Evolutionary conservation across 495 filamentous ascomycete genomes (phyloP), one percentile per base, ranked within the genome.

Genomic region (Friedmanniomyces endolithicus): DNA sequence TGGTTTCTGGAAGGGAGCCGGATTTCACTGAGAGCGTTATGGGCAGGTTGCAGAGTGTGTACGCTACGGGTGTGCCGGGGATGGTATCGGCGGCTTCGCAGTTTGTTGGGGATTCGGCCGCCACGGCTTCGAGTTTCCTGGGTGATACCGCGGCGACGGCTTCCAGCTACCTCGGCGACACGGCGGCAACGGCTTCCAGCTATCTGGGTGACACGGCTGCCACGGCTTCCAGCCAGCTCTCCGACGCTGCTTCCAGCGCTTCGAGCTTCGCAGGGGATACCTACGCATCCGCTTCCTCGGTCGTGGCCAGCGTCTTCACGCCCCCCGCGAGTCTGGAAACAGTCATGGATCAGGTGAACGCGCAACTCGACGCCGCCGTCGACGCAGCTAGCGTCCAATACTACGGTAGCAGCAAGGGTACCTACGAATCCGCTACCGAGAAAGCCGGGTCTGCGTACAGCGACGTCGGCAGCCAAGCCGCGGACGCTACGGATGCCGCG

Each of bases 1-100:
- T 95, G 2, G 70, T 95, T 24, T 64, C 71, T 44, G 89, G 85
- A 23, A 85, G 82, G 67, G 86, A 95, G 65, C 84, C 87, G 6
- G 77, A 81, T 14, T 95, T 87, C 62, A 87, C 85, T 0, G 87
- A 95, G 59, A 86, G 83, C 53, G 83, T 90, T 0, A 77, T 88
- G 71, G 80, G 72, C 52, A 77, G 83, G 20, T 75, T 95, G 6
- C 75, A 74, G 31, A 79, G 78, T 1, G 86, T 81, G 2, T 82
- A 82, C 62, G 72, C 78, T 58, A 78, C 74, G 0, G 75, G 75
- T 0, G 80, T 81, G 44, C 78, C 73, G 27, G 68, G 44, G 25
- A 61, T 51, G 14, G 63, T 49, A 4, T 74, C 77, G 19, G 35
- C 25, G 9, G 49, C 49, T 2, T 37, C 22, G 11, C 78, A 73